Conservation (phyloP, 2,329 filamentous ascomycete genomes). For the Sarocladium oryzae region DNA sequence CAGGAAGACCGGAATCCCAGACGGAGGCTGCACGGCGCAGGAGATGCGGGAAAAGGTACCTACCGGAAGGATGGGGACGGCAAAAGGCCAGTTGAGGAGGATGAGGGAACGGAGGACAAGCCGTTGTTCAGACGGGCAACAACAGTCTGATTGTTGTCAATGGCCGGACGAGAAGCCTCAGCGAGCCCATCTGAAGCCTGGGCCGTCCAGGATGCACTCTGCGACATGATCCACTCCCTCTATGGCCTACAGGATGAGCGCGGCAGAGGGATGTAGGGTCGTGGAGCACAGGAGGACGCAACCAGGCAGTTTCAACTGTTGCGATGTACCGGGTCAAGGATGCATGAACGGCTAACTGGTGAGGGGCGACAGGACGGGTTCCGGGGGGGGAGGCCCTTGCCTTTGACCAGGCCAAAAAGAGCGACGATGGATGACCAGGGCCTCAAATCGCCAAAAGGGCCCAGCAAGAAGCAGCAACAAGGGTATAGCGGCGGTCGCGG, state of each 20-base stretch:
- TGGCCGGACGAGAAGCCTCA: constrained; percentile 2
- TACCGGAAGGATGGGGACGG: constrained; percentile 7
- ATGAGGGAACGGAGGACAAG: neutral
- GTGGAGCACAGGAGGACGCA: constrained; percentile 1
- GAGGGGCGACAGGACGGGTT: neutral
- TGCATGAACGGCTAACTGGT: constrained; percentile 9
- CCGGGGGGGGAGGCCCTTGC: neutral
- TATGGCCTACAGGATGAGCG: neutral
- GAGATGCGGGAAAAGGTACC: neutral
- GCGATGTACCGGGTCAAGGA: constrained; percentile 8
- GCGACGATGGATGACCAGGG: neutral
- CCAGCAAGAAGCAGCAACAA: neutral
- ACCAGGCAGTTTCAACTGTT: constrained; percentile 4
- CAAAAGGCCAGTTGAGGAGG: neutral
- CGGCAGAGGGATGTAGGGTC: constrained; percentile 1
- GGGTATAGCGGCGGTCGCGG: neutral
- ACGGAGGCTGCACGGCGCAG: neutral
- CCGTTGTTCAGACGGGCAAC: constrained; percentile 3
- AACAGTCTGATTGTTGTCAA: constrained; percentile 4
- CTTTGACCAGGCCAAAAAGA: neutral
- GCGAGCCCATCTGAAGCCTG: constrained; percentile 6
- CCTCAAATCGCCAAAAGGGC: neutral
- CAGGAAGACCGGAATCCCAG: no score
- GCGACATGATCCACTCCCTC: constrained; percentile 8
- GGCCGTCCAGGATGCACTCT: constrained; percentile 6